These are phyloP conservation scores for Erysimum cheiri DNA, from an alignment of 441 rosid species.

Conservation along the genomic window DNA sequence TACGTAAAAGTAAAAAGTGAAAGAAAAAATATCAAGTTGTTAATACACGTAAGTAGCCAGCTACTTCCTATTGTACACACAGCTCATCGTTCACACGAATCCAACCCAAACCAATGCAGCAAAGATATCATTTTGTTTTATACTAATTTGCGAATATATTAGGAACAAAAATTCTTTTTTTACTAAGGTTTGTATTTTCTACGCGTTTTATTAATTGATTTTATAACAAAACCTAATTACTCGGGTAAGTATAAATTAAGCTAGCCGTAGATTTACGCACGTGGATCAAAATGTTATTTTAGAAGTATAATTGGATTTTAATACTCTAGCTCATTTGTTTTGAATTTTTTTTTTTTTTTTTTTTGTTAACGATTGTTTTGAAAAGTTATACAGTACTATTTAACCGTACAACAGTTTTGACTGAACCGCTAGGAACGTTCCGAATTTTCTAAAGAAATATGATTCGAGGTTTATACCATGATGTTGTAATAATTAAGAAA, in stretches of 20 bases:
- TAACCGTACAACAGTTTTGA: not conserved
- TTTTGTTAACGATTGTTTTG: no score
- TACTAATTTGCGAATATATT: not conserved
- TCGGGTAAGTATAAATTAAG: conserved; percentile 6
- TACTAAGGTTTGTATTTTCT: not conserved
- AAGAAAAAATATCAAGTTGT: conserved; percentile 19
- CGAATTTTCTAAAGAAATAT: not conserved
- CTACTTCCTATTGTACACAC: conserved; percentile 35
- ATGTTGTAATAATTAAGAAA: not conserved
- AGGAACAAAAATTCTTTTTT: not conserved
- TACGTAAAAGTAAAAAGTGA: conserved; percentile 31
- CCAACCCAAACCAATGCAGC: conserved; percentile 23
- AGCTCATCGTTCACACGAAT: conserved; percentile 38
- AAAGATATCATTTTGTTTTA: conserved; percentile 12
- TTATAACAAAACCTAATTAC: not conserved
- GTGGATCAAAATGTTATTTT: not conserved
- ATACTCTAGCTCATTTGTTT: not conserved
- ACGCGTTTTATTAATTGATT: not conserved
- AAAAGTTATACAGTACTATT: not conserved
- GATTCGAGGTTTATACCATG: not conserved
- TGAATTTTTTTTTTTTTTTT: not conserved
- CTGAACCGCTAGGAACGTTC: not conserved
- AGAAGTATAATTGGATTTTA: not conserved
- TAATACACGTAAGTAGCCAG: conserved; percentile 38
- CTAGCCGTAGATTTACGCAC: not conserved